Base-by-base conservation (phyloP, 1,284 basidiomycete species). In the Melampsora larici-populina region DNA sequence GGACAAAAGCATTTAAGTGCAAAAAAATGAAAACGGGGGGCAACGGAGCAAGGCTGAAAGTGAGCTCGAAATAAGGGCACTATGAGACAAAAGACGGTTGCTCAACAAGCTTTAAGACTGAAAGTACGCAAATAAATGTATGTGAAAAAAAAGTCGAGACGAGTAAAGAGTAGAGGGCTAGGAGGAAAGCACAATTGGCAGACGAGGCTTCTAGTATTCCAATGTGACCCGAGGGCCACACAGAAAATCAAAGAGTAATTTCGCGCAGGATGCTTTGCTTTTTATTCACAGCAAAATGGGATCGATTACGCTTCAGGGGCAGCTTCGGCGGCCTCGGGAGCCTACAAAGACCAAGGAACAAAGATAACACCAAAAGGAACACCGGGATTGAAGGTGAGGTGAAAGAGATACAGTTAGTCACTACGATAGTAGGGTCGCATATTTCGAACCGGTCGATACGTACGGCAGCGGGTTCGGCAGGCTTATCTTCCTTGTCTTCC, bases 401-500 rank as follows among this genome's bases (percentile, higher is more conserved):
- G 36, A 33, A 21, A 60, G n/a, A 60, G 63, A 65, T 65, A 21
- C 21, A 31, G 31, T 65, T 36, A 65, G 63, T 65, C 21, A 36
- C 36, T 65, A 33, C 21, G 33, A n/a, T n/a, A n/a, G 29, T 29
- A 58, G n/a, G 7, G 29, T 58, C 55, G 21, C 31, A 29, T 6
- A 36, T 65, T 36, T 31, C 29, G 29, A 40, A 36, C 5, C 9
- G 2, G 36, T 26, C 21, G 21, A 8, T 40, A 76, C 73, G 17
- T 60, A 76, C 75, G 3, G 75, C 55, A 51, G 67, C 67, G 33
- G 66, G 75, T 46, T 69, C 75, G n/a, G 75, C 75, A 63, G 75
- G 64, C 31, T 77, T 77, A n/a, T 77, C 75, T 55, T 77, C 75
- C 48, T 77, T 77, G 40, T 77, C 75, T 26, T 77, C 75, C n/a